phyloP scores from a whole-genome alignment of 176 grass and related monocot genomes.

The Oryza officinalis region DNA sequence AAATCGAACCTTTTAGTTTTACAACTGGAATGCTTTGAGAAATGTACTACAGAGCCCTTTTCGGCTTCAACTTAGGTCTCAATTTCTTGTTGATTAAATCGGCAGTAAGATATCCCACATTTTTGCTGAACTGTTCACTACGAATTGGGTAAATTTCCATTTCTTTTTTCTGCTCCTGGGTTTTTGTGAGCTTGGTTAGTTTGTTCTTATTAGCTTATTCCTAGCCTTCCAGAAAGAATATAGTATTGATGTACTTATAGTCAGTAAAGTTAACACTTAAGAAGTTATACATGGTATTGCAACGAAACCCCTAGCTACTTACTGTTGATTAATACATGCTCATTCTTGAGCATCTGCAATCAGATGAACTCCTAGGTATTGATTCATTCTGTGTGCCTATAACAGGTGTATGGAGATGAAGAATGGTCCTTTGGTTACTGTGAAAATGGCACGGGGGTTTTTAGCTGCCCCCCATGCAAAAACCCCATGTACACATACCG shows the following conservation, averaged over 20 bases:
- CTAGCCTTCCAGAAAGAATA: background rate
- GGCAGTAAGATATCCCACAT: background rate
- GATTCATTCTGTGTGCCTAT: background rate
- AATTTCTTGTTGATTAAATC: background rate
- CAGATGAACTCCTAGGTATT: background rate
- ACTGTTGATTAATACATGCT: background rate
- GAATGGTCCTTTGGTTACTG: constrained; percentile 71
- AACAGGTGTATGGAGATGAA: constrained; percentile 59
- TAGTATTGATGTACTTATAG: background rate
- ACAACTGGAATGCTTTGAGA: background rate
- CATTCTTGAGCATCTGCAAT: background rate
- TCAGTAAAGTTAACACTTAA: background rate
- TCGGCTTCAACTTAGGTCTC: background rate
- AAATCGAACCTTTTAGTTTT: background rate
- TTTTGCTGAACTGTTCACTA: background rate
- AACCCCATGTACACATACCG: constrained; percentile 63
- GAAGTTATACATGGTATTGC: background rate
- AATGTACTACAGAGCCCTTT: background rate
- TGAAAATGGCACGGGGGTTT: constrained; percentile 58
- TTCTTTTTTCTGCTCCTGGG: too few relatives aligned
- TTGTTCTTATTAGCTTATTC: background rate
- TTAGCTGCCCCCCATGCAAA: constrained; percentile 52
- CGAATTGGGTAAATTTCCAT: background rate
- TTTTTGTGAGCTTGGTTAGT: too few relatives aligned
- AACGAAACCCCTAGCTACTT: background rate